Evolutionary conservation across 805 yeast genomes (phyloP), one percentile per base, ranked within the genome.

Genomic region (Spathaspora gorwiae): DNA sequence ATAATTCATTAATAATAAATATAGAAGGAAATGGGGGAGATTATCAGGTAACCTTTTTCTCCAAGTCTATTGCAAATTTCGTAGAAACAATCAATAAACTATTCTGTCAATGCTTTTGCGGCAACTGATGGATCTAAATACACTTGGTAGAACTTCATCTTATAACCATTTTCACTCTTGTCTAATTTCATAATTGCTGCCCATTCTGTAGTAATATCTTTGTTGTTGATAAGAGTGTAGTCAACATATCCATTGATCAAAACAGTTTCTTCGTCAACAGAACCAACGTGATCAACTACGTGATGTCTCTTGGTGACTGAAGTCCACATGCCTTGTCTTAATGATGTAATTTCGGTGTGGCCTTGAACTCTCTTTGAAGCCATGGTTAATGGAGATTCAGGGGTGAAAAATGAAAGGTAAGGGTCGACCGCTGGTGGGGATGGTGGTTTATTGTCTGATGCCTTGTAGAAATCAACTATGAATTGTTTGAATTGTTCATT

Each of bases 301-400:
- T 50, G 53, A 29, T 47, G 49, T 40, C 53, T 46, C 12, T 45
- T 35, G 6, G 53, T 47, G 6, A 50, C 53, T 6, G 30, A 35
- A 9, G 30, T 27, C 53, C 53, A 50, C 51, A 50, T 50, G n/a
- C 35, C 48, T 29, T 50, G 44, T 26, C 53, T 40, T 33, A 47
- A 37, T n/a, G 26, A 37, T 4, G 31, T 37, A 24, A 50, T 48
- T 24, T 40, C 50, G 8, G 31, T 34, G 7, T 26, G 31, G 12
- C 53, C 53, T 11, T 39, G 26, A 11, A 45, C 42, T 35, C 26
- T 36, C 11, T 37, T 48, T 7, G 44, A 33, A 3, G 45, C 51
- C 51, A 50, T 50, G 5, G 40, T 42, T 12, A 48, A 30, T 12
- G 49, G 50, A 6, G 49, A 39, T 7, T 39, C 26, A 8, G 33